A percentile compares a stretch with the other conserved stretches of the same genome.
phyloP scores from a whole-genome alignment of 768 basidiomycete genomes.

The Rhodotorula diobovata region DNA sequence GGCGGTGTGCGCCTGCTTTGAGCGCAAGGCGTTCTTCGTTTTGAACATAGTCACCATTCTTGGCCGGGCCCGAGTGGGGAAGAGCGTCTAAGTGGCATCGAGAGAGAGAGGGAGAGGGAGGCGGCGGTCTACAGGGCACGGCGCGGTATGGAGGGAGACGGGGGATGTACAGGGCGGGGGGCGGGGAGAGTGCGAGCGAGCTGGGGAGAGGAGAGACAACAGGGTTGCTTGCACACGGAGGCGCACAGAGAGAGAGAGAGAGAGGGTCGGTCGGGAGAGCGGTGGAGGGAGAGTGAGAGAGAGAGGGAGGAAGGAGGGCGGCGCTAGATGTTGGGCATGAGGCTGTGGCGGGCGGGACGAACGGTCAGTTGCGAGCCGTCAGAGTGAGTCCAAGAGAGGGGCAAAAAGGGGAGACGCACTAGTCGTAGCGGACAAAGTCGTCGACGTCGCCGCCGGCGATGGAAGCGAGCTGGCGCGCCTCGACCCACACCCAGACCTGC shows the following conservation, averaged over 20 bases:
- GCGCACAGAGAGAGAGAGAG: too few species aligned
- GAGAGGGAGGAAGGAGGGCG: not conserved
- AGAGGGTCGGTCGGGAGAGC: not conserved
- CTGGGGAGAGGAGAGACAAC: not conserved
- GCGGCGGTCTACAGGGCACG: not conserved
- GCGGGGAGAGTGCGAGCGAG: too few species aligned
- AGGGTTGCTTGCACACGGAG: too few species aligned
- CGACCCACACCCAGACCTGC: conserved; percentile 88
- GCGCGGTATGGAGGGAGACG: too few species aligned
- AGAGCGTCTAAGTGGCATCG: not conserved
- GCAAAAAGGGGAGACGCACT: conserved; percentile 55
- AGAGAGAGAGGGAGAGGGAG: not conserved
- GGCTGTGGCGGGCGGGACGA: not conserved
- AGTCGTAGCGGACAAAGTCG: conserved; percentile 78
- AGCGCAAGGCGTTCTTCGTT: too few species aligned
- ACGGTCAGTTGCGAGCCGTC: not conserved
- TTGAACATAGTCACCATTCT: too few species aligned
- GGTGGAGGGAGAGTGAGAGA: not conserved
- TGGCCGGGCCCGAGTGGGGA: too few species aligned
- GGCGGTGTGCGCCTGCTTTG: too few species aligned
- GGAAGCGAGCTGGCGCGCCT: conserved; percentile 80
- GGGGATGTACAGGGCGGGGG: not conserved
- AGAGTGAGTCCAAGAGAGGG: not conserved
- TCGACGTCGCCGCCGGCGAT: conserved; percentile 75
- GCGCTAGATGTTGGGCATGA: conserved; percentile 10